A percentile compares a stretch with the other conserved stretches of the same genome.
Conservation (phyloP, 768 basidiomycete genomes). For the Crepidotus variabilis region DNA sequence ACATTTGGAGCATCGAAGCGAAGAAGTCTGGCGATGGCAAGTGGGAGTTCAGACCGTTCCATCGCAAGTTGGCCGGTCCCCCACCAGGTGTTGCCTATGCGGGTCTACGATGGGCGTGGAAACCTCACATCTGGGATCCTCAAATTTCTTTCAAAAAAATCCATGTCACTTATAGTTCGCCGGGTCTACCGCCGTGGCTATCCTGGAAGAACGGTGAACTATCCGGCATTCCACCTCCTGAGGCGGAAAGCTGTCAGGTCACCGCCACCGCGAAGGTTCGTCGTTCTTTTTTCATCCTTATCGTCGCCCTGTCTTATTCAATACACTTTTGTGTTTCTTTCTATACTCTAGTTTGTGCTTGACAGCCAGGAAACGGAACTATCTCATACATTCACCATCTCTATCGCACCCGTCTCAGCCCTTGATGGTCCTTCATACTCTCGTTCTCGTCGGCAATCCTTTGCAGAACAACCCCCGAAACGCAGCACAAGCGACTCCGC, state of each 20-base stretch:
- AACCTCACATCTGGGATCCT: slow-evolving; percentile 95
- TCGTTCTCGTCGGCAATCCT: slow-evolving; percentile 39
- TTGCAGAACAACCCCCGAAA: slow-evolving; percentile 35
- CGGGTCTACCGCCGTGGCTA: slow-evolving; percentile 82
- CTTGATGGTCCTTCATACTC: slow-evolving; percentile 37
- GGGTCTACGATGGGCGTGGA: slow-evolving; percentile 83
- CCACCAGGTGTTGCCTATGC: slow-evolving; percentile 81
- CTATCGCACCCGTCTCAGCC: slow-evolving; percentile 60
- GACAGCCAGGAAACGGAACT: slow-evolving; percentile 75
- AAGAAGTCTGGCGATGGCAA: slow-evolving; percentile 69
- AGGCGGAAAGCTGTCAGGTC: slow-evolving; percentile 73
- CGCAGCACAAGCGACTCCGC: slow-evolving; percentile 47
- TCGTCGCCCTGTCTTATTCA: slow-evolving; percentile 5
- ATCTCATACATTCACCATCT: slow-evolving; percentile 62
- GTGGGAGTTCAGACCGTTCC: slow-evolving; percentile 89
- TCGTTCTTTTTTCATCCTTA: slow-evolving; percentile 9
- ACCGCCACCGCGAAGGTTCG: slow-evolving; percentile 73
- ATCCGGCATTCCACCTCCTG: slow-evolving; percentile 73
- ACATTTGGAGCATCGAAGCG: slow-evolving; percentile 99
- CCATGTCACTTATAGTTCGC: slow-evolving; percentile 76
- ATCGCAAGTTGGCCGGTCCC: slow-evolving; percentile 80
- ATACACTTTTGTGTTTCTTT: slow-evolving; percentile 6
- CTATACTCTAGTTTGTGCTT: slow-evolving; percentile 49
- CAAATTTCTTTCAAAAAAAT: slow-evolving; percentile 82
- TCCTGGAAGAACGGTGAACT: slow-evolving; percentile 83